Evolutionary conservation across 164 flowering plant species (phyloP), one percentile per base, ranked within the genome.

Genomic region (Kalanchoe fedtschenkoi): DNA sequence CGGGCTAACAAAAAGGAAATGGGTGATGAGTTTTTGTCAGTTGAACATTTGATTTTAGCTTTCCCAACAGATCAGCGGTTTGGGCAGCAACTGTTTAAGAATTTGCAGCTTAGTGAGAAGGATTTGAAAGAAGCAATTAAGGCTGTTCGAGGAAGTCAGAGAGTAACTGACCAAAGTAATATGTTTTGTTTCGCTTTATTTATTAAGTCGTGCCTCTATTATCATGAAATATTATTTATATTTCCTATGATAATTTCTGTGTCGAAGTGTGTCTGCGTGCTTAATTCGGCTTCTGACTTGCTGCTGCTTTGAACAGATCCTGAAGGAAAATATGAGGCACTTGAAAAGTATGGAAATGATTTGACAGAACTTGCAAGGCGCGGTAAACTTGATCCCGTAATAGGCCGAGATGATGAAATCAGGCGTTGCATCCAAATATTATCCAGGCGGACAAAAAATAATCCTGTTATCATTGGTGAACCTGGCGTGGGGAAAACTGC

Each of bases 401-500:
- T 95, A 57, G 97, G 99, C 1, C 78, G 97, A 30, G 99, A 95
- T 82, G 97, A 95, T 80, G 99, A 95, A 77, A 95, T 95, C 53
- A 81, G 97, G 24, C 87, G 97, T 14, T 95, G 99, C 67, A 85
- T 95, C 71, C 99, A 91, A 69, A 95, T 91, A 65, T 78, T 91
- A 67, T 81, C 79, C 1, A 77, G 99, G 70, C 80, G 97, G 70
- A 95, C 96, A 44, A 95, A 95, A 76, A 95, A 95, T 59, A 95
- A 95, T 71, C 97, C 97, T 65, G 96, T 95, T 34, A 91, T 91
- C 32, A 91, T 95, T 72, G 99, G 97, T 62, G 99, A 95, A 72
- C 99, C 99, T 69, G 99, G 99, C 57, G 99, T 95, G 58, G 99
- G 99, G 33, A 95, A 95, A 78, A 91, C 97, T 63, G 99, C 99